Evolutionary conservation across 306 rosid genomes (phyloP).

Genomic region (Dalbergia cultrata): DNA sequence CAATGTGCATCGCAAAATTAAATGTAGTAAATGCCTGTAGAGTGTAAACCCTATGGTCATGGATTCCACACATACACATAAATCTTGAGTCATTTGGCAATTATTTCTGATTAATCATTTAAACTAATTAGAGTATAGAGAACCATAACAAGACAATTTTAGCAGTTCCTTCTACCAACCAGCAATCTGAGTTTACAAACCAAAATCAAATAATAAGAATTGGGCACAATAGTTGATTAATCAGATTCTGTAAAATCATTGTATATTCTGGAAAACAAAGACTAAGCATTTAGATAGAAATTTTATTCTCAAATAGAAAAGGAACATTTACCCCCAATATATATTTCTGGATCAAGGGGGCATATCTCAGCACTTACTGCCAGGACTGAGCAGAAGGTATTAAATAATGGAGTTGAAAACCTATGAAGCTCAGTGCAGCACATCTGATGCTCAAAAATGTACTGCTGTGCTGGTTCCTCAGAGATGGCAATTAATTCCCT

Average conservation of each 20-base stretch:
- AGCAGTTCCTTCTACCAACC: too few species aligned
- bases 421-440: conserved; percentile 65
- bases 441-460: conserved; percentile 51
- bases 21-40: neutral
- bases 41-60: neutral
- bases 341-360: conserved; percentile 62
- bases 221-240: too few species aligned
- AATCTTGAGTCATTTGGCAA: neutral
- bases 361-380: conserved; percentile 45
- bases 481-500: conserved; percentile 62
- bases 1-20: conserved; percentile 4
- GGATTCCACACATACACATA: neutral
- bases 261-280: conserved; percentile 1
- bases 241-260: too few species aligned
- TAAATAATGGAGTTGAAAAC: conserved; percentile 57
- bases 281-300: conserved; percentile 36
- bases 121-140: too few species aligned
- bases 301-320: conserved; percentile 34
- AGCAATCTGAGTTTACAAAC: too few species aligned
- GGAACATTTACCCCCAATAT: conserved; percentile 75
- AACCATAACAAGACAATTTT: too few species aligned
- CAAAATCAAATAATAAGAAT: too few species aligned
- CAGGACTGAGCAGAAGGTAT: conserved; percentile 71
- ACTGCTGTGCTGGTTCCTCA: conserved; percentile 47
- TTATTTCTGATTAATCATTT: neutral